These are phyloP conservation scores for Priceomyces carsonii DNA, from an alignment of 805 yeast species.

Conservation along the genomic window DNA sequence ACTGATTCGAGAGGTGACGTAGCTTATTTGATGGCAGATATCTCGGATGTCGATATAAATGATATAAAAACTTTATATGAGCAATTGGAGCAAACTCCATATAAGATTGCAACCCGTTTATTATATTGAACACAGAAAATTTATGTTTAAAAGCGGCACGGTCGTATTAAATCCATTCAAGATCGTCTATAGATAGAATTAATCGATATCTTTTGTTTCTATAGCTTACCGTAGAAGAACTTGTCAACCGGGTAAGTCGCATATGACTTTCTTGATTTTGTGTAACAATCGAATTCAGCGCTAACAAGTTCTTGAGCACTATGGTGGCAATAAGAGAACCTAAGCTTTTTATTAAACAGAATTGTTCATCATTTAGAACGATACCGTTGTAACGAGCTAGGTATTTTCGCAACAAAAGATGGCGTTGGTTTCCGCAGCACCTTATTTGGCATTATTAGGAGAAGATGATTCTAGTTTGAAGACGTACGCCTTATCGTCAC, in stretches of 20 bases:
- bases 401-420: slow-evolving; percentile 20
- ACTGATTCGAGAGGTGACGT: slow-evolving; percentile 96
- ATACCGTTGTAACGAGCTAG: not conserved
- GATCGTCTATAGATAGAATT: no score
- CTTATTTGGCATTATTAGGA: slow-evolving; percentile 82
- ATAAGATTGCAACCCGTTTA: slow-evolving; percentile 87
- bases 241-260: slow-evolving; percentile 2
- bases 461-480: slow-evolving; percentile 80
- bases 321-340: slow-evolving; percentile 4
- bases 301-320: not conserved
- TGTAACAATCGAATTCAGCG: slow-evolving; percentile 1
- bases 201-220: not conserved
- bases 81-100: slow-evolving; percentile 84
- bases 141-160: not conserved
- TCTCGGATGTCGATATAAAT: slow-evolving; percentile 75
- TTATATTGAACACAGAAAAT: slow-evolving; percentile 56
- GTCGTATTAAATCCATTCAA: not conserved
- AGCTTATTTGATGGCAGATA: slow-evolving; percentile 98
- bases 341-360: not conserved
- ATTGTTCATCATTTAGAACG: not conserved
- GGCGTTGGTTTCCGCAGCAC: slow-evolving; percentile 84
- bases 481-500: slow-evolving; percentile 79
- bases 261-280: slow-evolving; percentile 1
- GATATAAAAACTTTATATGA: slow-evolving; percentile 85
- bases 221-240: no score